Conservation (phyloP, 495 filamentous ascomycete species). For the Viridothelium virens region DNA sequence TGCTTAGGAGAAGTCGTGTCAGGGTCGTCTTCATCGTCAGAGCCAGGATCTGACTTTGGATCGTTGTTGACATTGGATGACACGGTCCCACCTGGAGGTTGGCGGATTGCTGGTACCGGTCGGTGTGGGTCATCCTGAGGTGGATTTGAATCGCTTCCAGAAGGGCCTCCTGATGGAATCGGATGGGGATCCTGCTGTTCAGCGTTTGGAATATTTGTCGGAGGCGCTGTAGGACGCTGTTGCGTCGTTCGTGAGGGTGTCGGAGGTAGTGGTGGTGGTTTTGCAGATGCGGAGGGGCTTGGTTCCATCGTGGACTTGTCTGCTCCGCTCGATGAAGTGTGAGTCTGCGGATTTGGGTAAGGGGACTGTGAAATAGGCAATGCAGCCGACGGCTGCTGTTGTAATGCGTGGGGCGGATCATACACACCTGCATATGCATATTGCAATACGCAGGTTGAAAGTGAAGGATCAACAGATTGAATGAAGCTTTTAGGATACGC, state of each 20-base stretch:
- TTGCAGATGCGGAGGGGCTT: neutral
- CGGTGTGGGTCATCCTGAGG: neutral
- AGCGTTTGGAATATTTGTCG: neutral
- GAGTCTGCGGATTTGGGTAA: neutral
- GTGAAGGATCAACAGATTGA: neutral
- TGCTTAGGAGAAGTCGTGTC: neutral
- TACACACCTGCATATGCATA: neutral
- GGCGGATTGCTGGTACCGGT: neutral
- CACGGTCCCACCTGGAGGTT: neutral
- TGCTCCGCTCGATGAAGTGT: neutral
- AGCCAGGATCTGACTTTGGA: neutral
- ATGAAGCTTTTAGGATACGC: neutral
- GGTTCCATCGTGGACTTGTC: neutral
- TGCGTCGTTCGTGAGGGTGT: neutral
- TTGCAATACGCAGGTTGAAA: neutral
- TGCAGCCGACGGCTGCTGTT: slow-evolving; percentile 6
- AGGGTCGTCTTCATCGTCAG: neutral
- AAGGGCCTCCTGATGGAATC: neutral
- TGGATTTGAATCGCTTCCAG: neutral
- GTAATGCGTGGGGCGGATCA: slow-evolving; percentile 1
- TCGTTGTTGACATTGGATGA: neutral
- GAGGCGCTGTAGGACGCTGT: neutral
- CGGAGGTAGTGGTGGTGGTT: neutral
- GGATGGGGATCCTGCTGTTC: neutral
- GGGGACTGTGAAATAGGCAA: neutral